Percentiles rank a stretch among this genome's conserved stretches.
Evolutionary conservation across 495 filamentous ascomycete species (phyloP).

Genomic region (Cladorrhinum samala): DNA sequence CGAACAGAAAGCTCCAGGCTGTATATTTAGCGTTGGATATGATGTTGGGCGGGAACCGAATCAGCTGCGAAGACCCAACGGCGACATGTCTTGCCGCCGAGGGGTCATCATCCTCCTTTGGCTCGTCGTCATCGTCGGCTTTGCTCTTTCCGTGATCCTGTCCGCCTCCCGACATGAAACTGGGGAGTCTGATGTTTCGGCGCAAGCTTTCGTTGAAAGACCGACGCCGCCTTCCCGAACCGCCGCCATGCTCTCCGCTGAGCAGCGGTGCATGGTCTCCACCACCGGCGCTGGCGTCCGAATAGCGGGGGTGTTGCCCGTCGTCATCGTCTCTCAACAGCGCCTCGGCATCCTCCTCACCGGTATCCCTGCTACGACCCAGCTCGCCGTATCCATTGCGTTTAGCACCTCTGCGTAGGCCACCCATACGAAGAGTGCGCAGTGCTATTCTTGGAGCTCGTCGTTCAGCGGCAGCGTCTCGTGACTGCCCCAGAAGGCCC

Average conservation of each 20-base stretch:
- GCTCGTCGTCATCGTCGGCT: slow-evolving; percentile 26
- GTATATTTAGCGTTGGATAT: slow-evolving; percentile 98
- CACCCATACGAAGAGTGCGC: slow-evolving; percentile 60
- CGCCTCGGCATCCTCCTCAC: slow-evolving; percentile 51
- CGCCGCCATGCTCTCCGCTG: slow-evolving; percentile 25
- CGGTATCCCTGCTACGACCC: slow-evolving; percentile 48
- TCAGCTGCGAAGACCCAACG: slow-evolving; percentile 43
- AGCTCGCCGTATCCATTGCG: slow-evolving; percentile 53
- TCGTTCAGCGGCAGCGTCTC: slow-evolving; percentile 32
- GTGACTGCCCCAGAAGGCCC: slow-evolving; percentile 36
- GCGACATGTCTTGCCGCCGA: slow-evolving; percentile 46
- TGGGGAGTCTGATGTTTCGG: slow-evolving; percentile 42
- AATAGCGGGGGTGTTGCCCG: slow-evolving; percentile 42
- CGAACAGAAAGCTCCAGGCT: slow-evolving; percentile 87
- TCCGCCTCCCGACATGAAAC: slow-evolving; percentile 40
- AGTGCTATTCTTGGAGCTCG: slow-evolving; percentile 59
- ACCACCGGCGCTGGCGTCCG: slow-evolving; percentile 43
- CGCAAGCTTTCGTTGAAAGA: slow-evolving; percentile 32
- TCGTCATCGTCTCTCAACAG: slow-evolving; percentile 53
- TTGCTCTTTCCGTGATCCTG: slow-evolving; percentile 23
- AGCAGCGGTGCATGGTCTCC: slow-evolving; percentile 66
- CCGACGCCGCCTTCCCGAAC: slow-evolving; percentile 20
- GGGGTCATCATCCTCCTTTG: slow-evolving; percentile 48
- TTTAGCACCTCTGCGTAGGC: slow-evolving; percentile 44
- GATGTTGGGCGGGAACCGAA: slow-evolving; percentile 71